These are phyloP conservation scores for Coniosporium tulheliwenetii DNA, from an alignment of 2,329 filamentous ascomycete species.

Conservation along the genomic window DNA sequence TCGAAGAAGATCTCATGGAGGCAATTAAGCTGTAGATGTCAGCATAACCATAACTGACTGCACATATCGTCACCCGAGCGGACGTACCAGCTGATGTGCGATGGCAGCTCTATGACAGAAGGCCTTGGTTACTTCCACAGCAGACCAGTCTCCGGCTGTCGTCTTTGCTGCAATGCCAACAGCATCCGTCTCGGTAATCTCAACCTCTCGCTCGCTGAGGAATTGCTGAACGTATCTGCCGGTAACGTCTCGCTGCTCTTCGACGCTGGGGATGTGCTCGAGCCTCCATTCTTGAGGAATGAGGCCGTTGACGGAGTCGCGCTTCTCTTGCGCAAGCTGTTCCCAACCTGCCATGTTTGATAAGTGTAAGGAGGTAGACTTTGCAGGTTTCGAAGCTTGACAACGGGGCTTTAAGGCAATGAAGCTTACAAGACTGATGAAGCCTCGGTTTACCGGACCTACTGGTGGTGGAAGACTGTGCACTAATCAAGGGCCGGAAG, in stretches of 20 bases:
- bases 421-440: no score
- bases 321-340: slow-evolving; percentile 33
- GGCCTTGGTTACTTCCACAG: slow-evolving; percentile 37
- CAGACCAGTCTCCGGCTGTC: slow-evolving; percentile 37
- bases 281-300: slow-evolving; percentile 44
- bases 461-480: no score
- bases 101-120: slow-evolving; percentile 42
- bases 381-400: no score
- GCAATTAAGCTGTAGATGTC: slow-evolving; percentile 12
- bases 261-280: slow-evolving; percentile 26
- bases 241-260: slow-evolving; percentile 41
- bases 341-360: slow-evolving; percentile 26
- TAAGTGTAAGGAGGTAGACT: no score
- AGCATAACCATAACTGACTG: background rate
- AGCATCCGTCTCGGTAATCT: slow-evolving; percentile 46
- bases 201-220: slow-evolving; percentile 35
- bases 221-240: slow-evolving; percentile 41
- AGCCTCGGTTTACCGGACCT: no score
- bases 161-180: slow-evolving; percentile 40
- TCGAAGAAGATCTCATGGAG: slow-evolving; percentile 35
- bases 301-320: slow-evolving; percentile 33
- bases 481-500: no score
- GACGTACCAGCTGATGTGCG: slow-evolving; percentile 30
- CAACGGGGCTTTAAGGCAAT: no score
- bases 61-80: no score